Base-by-base conservation (phyloP, 495 filamentous ascomycete genomes). In the Penicillium chermesinum region DNA sequence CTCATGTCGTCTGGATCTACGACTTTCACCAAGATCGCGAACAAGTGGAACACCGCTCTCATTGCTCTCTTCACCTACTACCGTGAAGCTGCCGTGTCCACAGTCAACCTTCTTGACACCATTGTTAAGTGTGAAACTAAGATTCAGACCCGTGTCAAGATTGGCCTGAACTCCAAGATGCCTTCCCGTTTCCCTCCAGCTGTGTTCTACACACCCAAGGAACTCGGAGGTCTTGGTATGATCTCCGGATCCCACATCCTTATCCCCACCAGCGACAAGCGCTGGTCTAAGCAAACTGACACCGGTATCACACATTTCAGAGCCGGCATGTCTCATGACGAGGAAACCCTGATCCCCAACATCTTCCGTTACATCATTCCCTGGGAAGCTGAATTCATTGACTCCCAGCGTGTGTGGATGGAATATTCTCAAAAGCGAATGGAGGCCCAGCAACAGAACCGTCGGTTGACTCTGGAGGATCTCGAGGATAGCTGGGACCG, bases 41-140 rank as follows among this genome's bases (percentile, higher is more conserved):
- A 99, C 67, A 99, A 99, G 67, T 99, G 94, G 94, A 99, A 99
- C 66, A 97, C 94, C 0, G 90, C 87, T 6, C 72, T 99, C 47
- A 99, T 99, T 61, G 91, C 94, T n/a, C 77, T 99, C 19, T 99
- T 99, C 73, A 99, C 94, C 0, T 99, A 99, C 66, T 99, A 97
- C 62, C 89, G 94, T 60, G 94, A 99, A 62, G 94, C 94, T 33
- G 94, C 91, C 25, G 90, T 97, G n/a, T 93, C 89, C 7, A 99
- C 94, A 1, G 90, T 97, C 58, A 89, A 89, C 49, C 74, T 99
- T 12, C 78, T 99, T 2, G 94, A 99, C 62, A 97, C 91, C 1
- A 99, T 99, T 54, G 94, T 99, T 56, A 99, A 99, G 67, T 97
- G 94, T 59, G 94, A 99, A 70, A 99, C 94, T 10, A 99, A 99